Evolutionary conservation across 2,329 filamentous ascomycete genomes (phyloP).

Genomic region (Fusarium xylarioides): DNA sequence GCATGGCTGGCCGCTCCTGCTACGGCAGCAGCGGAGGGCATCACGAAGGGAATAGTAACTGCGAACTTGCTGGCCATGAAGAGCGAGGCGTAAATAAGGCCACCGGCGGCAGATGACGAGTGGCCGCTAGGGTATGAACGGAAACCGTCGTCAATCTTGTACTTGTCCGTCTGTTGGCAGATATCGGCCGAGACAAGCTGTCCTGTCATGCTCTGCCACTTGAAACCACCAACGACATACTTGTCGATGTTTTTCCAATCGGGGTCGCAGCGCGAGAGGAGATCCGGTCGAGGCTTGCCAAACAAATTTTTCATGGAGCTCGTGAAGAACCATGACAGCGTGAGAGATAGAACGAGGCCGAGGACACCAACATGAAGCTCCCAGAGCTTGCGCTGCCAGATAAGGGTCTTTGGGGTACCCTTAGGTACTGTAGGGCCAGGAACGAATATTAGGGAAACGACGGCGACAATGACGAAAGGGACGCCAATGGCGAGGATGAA

Average conservation of each 20-base stretch:
- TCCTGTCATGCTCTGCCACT: constrained; percentile 62
- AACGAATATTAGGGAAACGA: constrained; percentile 75
- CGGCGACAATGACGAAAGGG: constrained; percentile 73
- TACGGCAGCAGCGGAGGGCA: constrained; percentile 55
- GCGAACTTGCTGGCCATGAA: constrained; percentile 87
- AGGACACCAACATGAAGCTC: constrained; percentile 89
- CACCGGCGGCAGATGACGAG: constrained; percentile 76
- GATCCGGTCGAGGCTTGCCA: constrained; percentile 79
- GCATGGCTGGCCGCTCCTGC: constrained; percentile 66
- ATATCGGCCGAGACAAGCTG: constrained; percentile 80
- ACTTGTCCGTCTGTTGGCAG: constrained; percentile 71
- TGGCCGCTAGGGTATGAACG: constrained; percentile 73
- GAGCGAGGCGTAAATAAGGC: constrained; percentile 84
- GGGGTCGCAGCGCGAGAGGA: constrained; percentile 81
- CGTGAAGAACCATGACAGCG: constrained; percentile 80
- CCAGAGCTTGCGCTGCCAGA: constrained; percentile 88
- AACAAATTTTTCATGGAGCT: constrained; percentile 84
- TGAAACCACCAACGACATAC: constrained; percentile 71
- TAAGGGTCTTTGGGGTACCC: constrained; percentile 68
- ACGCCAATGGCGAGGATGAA: constrained; percentile 69
- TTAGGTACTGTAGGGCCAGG: constrained; percentile 74
- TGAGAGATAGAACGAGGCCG: constrained; percentile 78
- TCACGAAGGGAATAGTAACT: constrained; percentile 76
- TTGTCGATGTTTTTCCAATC: constrained; percentile 70
- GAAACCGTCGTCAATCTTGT: constrained; percentile 80